Evolutionary conservation across 352 stramenopile genomes (phyloP), one percentile per base, ranked within the genome.

Genomic region (Pythium chondricola): DNA sequence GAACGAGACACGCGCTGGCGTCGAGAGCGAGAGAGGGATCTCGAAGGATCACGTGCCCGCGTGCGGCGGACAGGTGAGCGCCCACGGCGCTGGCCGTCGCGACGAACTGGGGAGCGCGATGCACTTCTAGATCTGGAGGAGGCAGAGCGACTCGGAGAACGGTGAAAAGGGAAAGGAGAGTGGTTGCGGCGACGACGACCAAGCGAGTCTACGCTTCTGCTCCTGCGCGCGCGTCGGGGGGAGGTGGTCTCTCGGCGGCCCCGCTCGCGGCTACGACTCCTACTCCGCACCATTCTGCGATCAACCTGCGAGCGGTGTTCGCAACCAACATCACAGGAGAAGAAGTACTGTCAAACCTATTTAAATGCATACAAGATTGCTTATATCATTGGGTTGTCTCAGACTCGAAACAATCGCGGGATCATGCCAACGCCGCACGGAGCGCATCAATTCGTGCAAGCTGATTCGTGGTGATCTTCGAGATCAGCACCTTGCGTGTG

Each of bases 361-460:
- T 24, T 33, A 33, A 33, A 45, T 45, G 31, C 14, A 45, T 45
- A 45, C n/a, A n/a, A n/a, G n/a, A n/a, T n/a, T n/a, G n/a, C n/a
- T n/a, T n/a, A n/a, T n/a, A n/a, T n/a, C n/a, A n/a, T n/a, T n/a
- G n/a, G n/a, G n/a, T 32, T 30, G 14, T 45, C 2, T 45, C 39
- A 45, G 6, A 13, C 4, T 13, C 14, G 39, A 45, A 33, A 33
- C 1, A 45, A n/a, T n/a, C 38, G 18, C 7, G 20, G 18, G n/a
- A n/a, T 53, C n/a, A 58, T 26, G 10, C 35, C 27, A 65, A 35
- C 33, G 50, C 26, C 21, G 18, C 26, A 32, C 77, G 79, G 18
- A 93, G 54, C 29, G 52, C 38, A 42, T 93, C 82, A 38, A 93
- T 76, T 50, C 76, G 75, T 6, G 63, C 40, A 39, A 90, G 81